Evolutionary conservation across 2,329 filamentous ascomycete species (phyloP).

Genomic region (Monilinia aucupariae): DNA sequence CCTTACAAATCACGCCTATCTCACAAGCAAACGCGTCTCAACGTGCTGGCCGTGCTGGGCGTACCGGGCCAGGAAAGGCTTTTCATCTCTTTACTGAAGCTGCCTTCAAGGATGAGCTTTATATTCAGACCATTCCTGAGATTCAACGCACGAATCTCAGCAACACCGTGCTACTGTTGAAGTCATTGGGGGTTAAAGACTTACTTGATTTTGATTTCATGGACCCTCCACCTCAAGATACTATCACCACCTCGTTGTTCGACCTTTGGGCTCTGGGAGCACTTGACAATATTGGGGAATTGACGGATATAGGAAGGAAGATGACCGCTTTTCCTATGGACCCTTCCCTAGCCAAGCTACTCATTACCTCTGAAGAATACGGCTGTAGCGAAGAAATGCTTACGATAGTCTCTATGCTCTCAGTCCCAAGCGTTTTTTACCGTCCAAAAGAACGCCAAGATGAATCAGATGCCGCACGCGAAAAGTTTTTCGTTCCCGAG

Average conservation of each 20-base stretch:
- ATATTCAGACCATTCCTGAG: conserved; percentile 93
- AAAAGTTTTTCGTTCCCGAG: conserved; percentile 98
- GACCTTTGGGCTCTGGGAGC: conserved; percentile 95
- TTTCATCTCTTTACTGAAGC: conserved; percentile 92
- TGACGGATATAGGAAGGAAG: conserved; percentile 78
- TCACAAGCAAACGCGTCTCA: conserved; percentile 95
- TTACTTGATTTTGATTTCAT: conserved; percentile 97
- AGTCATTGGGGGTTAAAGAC: conserved; percentile 90
- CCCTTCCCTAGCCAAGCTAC: conserved; percentile 85
- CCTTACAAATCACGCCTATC: conserved; percentile 93
- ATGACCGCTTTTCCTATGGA: conserved; percentile 99
- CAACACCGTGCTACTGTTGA: conserved; percentile 90
- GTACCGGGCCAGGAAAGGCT: conserved; percentile 91
- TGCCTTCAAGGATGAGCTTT: conserved; percentile 92
- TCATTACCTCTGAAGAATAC: conserved; percentile 87
- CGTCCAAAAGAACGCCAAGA: conserved; percentile 94
- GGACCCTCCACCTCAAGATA: conserved; percentile 97
- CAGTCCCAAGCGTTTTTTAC: conserved; percentile 94
- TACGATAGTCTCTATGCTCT: conserved; percentile 96
- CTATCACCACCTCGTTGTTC: conserved; percentile 93
- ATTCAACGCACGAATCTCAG: conserved; percentile 95
- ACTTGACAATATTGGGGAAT: conserved; percentile 85
- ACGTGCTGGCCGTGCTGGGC: conserved; percentile 84
- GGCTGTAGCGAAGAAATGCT: conserved; percentile 96
- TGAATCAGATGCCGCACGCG: conserved; percentile 88